Evolutionary conservation across 768 basidiomycete genomes (phyloP), one percentile per base, ranked within the genome.

Genomic region (Thelephora ganbajun): DNA sequence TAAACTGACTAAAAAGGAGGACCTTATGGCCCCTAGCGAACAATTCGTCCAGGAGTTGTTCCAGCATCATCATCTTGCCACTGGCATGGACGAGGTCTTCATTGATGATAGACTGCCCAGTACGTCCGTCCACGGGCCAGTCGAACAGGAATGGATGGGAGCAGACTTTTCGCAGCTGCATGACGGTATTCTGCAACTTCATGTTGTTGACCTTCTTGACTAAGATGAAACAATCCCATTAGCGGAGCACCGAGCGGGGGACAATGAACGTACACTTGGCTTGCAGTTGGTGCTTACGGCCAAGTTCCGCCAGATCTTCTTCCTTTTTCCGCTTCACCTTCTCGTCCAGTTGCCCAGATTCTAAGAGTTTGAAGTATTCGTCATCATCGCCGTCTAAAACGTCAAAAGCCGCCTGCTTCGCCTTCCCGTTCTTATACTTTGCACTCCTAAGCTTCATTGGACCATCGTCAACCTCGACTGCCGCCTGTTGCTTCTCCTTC

Each of bases 31-130:
- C 76, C 2, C 80, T 67, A 35, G 66, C 69, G 63, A 98, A 89
- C 26, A 99, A 65, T 48, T 81, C 91, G 30, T 76, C 76, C 6
- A 99, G 72, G 7, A 99, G 67, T 5, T 92, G 77, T 52, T 97
- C 87, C 0, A 99, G 74, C 2, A 99, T 68, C 72, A 98, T 83
- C 94, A 98, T 98, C 71, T 99, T 99, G 14, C 96, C 96, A 48
- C 86, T 90, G 0, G 79, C 79, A 48, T 83, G 80, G 20, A 93
- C 77, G 30, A 97, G 69, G 56, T 92, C 80, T 20, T 86, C 80
- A 54, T 86, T 79, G 35, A 93, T 63, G 37, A 83, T 67, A 0
- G 74, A 74, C 36, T 79, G 64, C n/a, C 67, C 68, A 1, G 82
- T 85, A 5, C 66, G 55, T 1, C 73, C 69, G 54, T 89, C 79